Base-by-base conservation (phyloP, 225 moss, liverwort and hornwort species). In the Anthoceros angustus region DNA sequence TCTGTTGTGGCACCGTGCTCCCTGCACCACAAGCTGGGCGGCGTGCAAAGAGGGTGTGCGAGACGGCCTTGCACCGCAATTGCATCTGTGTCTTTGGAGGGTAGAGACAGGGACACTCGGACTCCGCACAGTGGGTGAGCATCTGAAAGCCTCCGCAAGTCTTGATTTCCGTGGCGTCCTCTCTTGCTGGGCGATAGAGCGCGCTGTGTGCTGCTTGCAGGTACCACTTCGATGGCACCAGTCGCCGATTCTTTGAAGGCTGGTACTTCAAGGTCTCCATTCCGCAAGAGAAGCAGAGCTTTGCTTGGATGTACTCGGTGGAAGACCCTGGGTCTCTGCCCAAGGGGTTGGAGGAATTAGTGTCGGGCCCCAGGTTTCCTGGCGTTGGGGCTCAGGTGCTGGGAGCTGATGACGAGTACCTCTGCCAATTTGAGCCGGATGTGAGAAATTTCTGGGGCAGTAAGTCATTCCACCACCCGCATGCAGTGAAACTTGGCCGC, bases 181-280 rank as follows among this genome's bases (percentile, higher is more conserved):
- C 38, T 65, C 32, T 11, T 61, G 16, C 25, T 5, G 2, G 5
- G 3, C 12, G 40, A 43, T 6, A 61, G 38, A 43, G 32, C 32
- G 32, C 2, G 32, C 32, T 32, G 32, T 32, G 32, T 42, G 18
- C 18, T 25, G 23, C 38, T 42, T 5, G 9, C 76, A 92, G 92
- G 25, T 98, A 92, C 63, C 92, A 92, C 67, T 98, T 84, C 68
- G 95, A 92, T 63, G 87, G 92, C 69, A 77, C 77, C 42, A 79
- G 66, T 66, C 92, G 95, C 49, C 95, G 92, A 9, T 98, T 98
- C 69, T 98, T 98, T 60, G 95, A 98, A 78, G 95, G 92, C 26
- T 98, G 95, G 95, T 92, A 98, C 72, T 98, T 98, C 74, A 91
- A 92, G 71, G 87, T 98, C 66, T 92, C 86, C 9, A 75, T 98